These are phyloP conservation scores for Rosa rugosa DNA, from an alignment of 306 rosid species.

Conservation along the genomic window DNA sequence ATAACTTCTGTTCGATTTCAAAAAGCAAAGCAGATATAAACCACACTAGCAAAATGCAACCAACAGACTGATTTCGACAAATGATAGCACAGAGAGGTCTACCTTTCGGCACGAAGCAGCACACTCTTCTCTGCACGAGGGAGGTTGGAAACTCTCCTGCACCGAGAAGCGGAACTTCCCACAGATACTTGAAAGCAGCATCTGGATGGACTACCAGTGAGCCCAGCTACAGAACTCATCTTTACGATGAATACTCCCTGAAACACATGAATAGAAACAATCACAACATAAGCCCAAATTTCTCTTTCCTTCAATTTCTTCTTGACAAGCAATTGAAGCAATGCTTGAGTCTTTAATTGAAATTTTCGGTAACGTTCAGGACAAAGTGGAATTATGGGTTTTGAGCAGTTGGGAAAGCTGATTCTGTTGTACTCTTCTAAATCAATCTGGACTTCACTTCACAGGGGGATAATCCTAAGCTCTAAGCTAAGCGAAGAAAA, in stretches of 20 bases:
- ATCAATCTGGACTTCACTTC: conserved; percentile 1
- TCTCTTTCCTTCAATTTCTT: too few relatives aligned
- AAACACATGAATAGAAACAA: background rate
- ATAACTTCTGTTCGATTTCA: conserved; percentile 24
- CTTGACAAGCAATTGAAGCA: background rate
- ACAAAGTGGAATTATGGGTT: background rate
- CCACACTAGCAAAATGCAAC: background rate
- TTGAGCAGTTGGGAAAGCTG: background rate
- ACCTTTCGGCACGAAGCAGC: conserved; percentile 55
- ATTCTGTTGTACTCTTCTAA: background rate
- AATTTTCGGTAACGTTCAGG: background rate
- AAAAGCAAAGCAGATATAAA: conserved; percentile 14
- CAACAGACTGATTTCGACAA: conserved; percentile 18
- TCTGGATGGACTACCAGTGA: conserved; percentile 58
- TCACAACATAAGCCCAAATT: background rate
- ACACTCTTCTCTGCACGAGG: conserved; percentile 26
- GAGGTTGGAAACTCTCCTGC: conserved; percentile 27
- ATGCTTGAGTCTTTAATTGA: background rate
- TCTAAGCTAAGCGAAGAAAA: background rate
- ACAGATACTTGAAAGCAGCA: conserved; percentile 48
- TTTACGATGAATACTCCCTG: background rate
- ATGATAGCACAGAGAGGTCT: conserved; percentile 12
- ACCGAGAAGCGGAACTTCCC: conserved; percentile 25
- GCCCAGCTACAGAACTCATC: conserved; percentile 60
- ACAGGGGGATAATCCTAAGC: background rate